Base-by-base conservation (phyloP, 345 rosid species). In the Eucalyptus polybractea region DNA sequence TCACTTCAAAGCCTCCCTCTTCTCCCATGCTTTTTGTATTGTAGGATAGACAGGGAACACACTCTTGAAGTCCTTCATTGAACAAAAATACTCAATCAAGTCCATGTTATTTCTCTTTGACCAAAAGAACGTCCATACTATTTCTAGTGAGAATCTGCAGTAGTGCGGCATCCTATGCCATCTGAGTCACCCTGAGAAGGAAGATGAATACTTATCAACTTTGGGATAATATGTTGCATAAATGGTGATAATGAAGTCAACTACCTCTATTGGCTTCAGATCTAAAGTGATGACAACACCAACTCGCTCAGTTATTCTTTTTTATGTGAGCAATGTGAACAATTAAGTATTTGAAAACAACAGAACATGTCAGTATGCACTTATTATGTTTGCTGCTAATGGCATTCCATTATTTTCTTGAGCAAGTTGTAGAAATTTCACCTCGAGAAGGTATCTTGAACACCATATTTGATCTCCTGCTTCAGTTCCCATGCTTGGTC, bases 151-250 rank as follows among this genome's bases (percentile, higher is more conserved):
- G 9, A 89, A 92, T 95, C 98, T 97, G 94, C 90, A 97, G 72
- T 96, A 91, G 98, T 96, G 92, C 94, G 99, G 90, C 99, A 97
- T 90, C 99, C 98, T 86, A 98, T 99, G 90, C 99, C 99, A 37
- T 95, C 95, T 97, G 95, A 94, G 89, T 97, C 99, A 87, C 98
- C 99, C 91, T 94, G 91, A 83, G 42, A 86, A 29, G 50, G 88
- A 90, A 19, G 49, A 45, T 45, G 3, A 45, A 45, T 45, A 45
- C 40, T n/a, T 6, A 44, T 80, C 13, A 56, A 67, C 44, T n/a
- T 37, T 49, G 10, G 33, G 27, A 13, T n/a, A 21, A 58, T 14
- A 21, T 13, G 8, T n/a, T 16, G 60, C 7, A 1, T 4, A 40
- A 40, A 86, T 29, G 60, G 54, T 16, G 60, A 86, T 45, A 50